These are phyloP conservation scores for Maudiozyma pseudohumilis DNA, from an alignment of 805 yeast genomes.

Conservation along the genomic window DNA sequence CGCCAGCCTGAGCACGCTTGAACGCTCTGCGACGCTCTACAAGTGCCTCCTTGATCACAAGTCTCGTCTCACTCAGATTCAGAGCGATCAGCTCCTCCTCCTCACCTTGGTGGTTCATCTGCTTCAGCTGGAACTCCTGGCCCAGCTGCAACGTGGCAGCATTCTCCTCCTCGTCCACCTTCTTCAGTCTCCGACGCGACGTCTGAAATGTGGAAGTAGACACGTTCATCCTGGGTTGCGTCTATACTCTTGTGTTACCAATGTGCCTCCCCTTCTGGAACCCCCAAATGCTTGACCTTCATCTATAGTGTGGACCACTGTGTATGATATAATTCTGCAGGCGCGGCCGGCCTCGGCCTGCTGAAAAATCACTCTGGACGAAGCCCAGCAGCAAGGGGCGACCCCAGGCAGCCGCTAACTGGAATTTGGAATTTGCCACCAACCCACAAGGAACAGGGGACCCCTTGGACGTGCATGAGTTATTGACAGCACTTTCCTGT, in stretches of 20 bases:
- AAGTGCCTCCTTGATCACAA: constrained; percentile 82
- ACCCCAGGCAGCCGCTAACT: no score
- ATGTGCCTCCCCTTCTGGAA: no score
- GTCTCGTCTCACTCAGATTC: constrained; percentile 81
- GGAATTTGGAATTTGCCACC: no score
- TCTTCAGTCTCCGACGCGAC: constrained; percentile 60
- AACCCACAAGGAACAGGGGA: no score
- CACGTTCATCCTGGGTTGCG: constrained; percentile 55
- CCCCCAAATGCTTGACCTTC: no score
- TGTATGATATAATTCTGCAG: no score
- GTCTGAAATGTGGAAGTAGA: constrained; percentile 84
- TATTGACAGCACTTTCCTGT: no score
- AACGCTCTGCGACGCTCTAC: constrained; percentile 57
- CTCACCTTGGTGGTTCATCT: constrained; percentile 71
- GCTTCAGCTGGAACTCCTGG: constrained; percentile 80
- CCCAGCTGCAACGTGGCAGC: constrained; percentile 82
- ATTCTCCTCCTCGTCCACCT: constrained; percentile 82
- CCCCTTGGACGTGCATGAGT: no score
- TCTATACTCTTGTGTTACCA: not conserved
- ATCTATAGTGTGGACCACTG: no score
- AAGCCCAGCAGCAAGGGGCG: no score
- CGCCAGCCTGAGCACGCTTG: constrained; percentile 29
- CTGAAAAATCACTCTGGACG: no score
- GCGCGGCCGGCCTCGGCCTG: no score
- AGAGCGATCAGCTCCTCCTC: constrained; percentile 71